These are phyloP conservation scores for Wolfiporia cocos DNA, from an alignment of 1,284 basidiomycete species.

Conservation along the genomic window DNA sequence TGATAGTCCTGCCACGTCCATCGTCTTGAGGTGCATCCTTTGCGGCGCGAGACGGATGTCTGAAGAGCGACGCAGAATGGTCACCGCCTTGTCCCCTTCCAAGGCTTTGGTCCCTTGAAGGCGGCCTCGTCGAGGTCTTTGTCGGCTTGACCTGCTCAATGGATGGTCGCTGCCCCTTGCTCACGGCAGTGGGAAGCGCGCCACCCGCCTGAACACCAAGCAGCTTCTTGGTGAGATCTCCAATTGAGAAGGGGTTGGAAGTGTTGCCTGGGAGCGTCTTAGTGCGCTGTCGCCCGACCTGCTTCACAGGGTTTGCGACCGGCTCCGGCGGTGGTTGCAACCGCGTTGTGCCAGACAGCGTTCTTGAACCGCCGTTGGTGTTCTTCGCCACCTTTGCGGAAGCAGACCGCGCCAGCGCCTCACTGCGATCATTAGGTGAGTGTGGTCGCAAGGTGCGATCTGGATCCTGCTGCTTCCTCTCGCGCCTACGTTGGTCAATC, in stretches of 20 bases:
- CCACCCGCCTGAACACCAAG: slow-evolving; percentile 37
- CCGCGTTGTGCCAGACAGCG: slow-evolving; percentile 17
- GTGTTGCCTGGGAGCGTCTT: slow-evolving; percentile 40
- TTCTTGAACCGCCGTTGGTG: slow-evolving; percentile 1
- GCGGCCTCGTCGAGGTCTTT: neutral
- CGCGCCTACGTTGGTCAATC: slow-evolving; percentile 48
- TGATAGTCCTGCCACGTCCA: slow-evolving; percentile 31
- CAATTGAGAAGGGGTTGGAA: slow-evolving; percentile 39
- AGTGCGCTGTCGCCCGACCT: slow-evolving; percentile 42
- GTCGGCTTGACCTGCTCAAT: too few species aligned
- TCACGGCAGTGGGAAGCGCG: slow-evolving; percentile 12
- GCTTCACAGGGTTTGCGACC: slow-evolving; percentile 31
- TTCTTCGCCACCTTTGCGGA: slow-evolving; percentile 8
- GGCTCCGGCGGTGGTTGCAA: slow-evolving; percentile 21
- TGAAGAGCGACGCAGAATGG: slow-evolving; percentile 8
- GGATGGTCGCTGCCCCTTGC: slow-evolving; percentile 17
- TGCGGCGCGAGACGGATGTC: slow-evolving; percentile 11
- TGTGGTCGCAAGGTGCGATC: slow-evolving; percentile 27
- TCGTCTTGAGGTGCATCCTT: slow-evolving; percentile 16
- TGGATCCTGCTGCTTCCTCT: slow-evolving; percentile 18
- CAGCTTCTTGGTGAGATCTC: slow-evolving; percentile 55
- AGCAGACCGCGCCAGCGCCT: slow-evolving; percentile 6
- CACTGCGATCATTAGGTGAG: slow-evolving; percentile 7
- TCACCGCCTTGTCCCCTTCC: slow-evolving; percentile 5
- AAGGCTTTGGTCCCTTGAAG: slow-evolving; percentile 4